These are phyloP conservation scores for Epithemia pelagica DNA, from an alignment of 108 stramenopile genomes.

Conservation along the genomic window DNA sequence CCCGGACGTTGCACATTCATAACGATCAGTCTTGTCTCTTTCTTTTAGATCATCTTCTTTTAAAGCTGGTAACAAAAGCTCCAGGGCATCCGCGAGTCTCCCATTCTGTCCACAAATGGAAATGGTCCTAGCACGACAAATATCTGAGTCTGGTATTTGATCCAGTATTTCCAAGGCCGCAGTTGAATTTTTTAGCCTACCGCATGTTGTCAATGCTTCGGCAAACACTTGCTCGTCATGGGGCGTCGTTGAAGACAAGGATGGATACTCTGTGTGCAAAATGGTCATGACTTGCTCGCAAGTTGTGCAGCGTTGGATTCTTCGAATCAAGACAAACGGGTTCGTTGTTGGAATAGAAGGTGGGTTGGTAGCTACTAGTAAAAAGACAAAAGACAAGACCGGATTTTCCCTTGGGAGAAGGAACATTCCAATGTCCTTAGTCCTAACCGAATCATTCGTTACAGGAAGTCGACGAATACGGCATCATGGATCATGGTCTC, in stretches of 20 bases:
- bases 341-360: too few species aligned
- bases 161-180: not conserved
- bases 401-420: too few species aligned
- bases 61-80: not conserved
- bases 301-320: not conserved
- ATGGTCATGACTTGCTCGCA: not conserved
- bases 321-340: not conserved
- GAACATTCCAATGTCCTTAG: too few species aligned
- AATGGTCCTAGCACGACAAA: constrained; percentile 3
- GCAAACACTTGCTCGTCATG: not conserved
- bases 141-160: not conserved
- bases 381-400: too few species aligned
- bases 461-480: too few species aligned
- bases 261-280: not conserved
- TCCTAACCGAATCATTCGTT: too few species aligned
- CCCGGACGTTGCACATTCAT: constrained; percentile 7
- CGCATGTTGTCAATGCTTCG: not conserved
- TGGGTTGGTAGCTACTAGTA: too few species aligned
- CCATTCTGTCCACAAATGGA: not conserved
- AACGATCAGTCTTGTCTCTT: too few species aligned
- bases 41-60: not conserved
- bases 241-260: not conserved
- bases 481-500: too few species aligned
- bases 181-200: not conserved
- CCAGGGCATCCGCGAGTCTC: not conserved